A percentile compares a stretch with the other conserved stretches of the same genome.
phyloP scores from a whole-genome alignment of 2,329 filamentous ascomycete species.

The Xylaria multiplex region DNA sequence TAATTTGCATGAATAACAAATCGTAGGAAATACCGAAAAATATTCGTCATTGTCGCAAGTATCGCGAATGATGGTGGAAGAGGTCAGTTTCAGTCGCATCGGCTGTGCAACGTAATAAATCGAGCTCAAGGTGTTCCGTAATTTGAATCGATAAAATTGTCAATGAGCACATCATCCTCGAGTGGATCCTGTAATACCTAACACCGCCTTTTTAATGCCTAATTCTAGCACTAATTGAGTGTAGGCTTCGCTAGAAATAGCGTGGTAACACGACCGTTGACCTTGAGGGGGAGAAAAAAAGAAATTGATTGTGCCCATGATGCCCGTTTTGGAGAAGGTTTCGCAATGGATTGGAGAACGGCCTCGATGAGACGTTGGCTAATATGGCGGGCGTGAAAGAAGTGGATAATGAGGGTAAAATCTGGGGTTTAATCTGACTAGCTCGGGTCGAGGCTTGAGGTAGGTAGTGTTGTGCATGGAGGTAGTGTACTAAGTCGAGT shows the following conservation, averaged over 20 bases:
- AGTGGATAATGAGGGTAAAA: slow-evolving; percentile 31
- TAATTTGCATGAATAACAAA: slow-evolving; percentile 23
- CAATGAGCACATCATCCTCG: slow-evolving; percentile 11
- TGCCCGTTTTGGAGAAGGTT: slow-evolving; percentile 29
- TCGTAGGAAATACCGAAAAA: slow-evolving; percentile 5
- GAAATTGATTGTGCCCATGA: slow-evolving; percentile 20
- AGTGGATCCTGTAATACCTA: slow-evolving; percentile 5
- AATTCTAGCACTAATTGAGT: slow-evolving; percentile 14
- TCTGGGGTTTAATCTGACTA: slow-evolving; percentile 31
- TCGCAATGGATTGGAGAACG: slow-evolving; percentile 29
- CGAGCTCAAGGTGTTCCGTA: slow-evolving; percentile 15
- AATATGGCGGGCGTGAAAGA: slow-evolving; percentile 16
- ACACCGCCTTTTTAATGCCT: slow-evolving; percentile 10
- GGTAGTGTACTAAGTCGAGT: neutral
- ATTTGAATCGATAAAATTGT: slow-evolving; percentile 26
- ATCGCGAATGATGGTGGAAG: slow-evolving; percentile 30
- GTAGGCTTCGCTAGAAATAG: slow-evolving; percentile 1
- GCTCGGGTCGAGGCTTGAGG: neutral
- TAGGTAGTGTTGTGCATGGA: neutral
- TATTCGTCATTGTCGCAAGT: slow-evolving; percentile 28
- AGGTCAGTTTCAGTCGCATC: slow-evolving; percentile 21
- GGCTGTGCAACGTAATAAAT: slow-evolving; percentile 12
- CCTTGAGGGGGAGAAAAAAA: neutral
- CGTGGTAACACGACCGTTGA: slow-evolving; percentile 18
- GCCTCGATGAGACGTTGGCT: slow-evolving; percentile 9